These are phyloP conservation scores for Setomelanomma holmii DNA, from an alignment of 2,329 filamentous ascomycete genomes.

Conservation along the genomic window DNA sequence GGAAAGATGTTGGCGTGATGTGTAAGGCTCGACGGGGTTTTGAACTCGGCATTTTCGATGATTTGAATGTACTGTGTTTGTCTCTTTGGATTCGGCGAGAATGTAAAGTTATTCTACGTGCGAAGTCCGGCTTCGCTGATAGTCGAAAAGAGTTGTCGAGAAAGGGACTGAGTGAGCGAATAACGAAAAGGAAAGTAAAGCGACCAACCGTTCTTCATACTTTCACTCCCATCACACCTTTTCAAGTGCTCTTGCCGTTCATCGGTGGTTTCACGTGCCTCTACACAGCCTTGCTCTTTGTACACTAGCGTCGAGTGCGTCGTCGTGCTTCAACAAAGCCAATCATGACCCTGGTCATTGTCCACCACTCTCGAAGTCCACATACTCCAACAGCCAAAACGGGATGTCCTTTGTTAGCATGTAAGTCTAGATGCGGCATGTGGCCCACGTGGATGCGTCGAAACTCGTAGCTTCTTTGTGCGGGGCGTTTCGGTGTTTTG, in stretches of 20 bases:
- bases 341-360: not conserved
- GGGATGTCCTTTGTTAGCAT: not conserved
- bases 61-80: too few relatives aligned
- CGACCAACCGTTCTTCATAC: too few relatives aligned
- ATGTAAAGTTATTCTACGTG: not conserved
- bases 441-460: not conserved
- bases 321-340: not conserved
- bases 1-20: constrained; percentile 51
- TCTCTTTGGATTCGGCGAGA: not conserved
- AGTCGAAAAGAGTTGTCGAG: not conserved
- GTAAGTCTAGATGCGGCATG: not conserved
- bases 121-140: not conserved
- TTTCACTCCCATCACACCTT: not conserved
- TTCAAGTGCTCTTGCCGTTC: not conserved
- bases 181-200: not conserved
- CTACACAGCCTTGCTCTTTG: not conserved
- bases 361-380: too few relatives aligned
- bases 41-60: too few relatives aligned
- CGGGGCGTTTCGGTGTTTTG: not conserved
- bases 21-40: constrained; percentile 7
- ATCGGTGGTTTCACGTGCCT: not conserved
- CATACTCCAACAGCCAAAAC: too few relatives aligned
- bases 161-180: too few relatives aligned
- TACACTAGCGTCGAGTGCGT: not conserved
- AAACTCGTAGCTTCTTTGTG: not conserved